These are phyloP conservation scores for Gremmenia infestans DNA, from an alignment of 2,329 filamentous ascomycete species.

Conservation along the genomic window DNA sequence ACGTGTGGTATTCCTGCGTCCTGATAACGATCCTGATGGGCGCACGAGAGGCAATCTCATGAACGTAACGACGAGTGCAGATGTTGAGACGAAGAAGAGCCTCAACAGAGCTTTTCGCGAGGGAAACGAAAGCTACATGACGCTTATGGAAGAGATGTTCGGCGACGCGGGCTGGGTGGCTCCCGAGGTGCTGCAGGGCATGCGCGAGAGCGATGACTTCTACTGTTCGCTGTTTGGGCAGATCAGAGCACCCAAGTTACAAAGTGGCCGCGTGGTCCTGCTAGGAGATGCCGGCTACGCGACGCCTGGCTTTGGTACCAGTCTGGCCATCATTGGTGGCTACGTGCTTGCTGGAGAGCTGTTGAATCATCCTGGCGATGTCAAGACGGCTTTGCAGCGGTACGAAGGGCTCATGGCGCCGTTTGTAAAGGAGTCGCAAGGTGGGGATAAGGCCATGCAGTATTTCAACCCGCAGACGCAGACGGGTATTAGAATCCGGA, in stretches of 20 bases:
- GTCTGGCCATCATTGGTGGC: slow-evolving; percentile 36
- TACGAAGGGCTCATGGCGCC: slow-evolving; percentile 40
- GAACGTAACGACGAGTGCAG: slow-evolving; percentile 6
- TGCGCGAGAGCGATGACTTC: slow-evolving; percentile 13
- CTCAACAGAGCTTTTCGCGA: slow-evolving; percentile 4
- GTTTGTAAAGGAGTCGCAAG: slow-evolving; percentile 4
- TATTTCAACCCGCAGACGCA: slow-evolving; percentile 6
- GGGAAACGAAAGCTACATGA: slow-evolving; percentile 7
- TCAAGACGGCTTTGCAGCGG: slow-evolving; percentile 30
- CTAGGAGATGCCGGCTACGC: slow-evolving; percentile 35
- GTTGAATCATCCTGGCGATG: slow-evolving; percentile 25
- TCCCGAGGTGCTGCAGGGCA: slow-evolving; percentile 5
- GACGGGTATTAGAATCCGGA: slow-evolving; percentile 8
- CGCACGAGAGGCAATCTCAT: slow-evolving; percentile 8
- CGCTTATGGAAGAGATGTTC: slow-evolving; percentile 8
- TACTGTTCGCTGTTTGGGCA: slow-evolving; percentile 12
- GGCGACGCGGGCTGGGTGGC: slow-evolving; percentile 11
- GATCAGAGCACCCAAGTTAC: slow-evolving; percentile 7
- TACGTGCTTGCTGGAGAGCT: slow-evolving; percentile 45
- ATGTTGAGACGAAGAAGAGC: slow-evolving; percentile 7
- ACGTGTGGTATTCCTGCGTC: slow-evolving; percentile 6
- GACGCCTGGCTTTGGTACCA: slow-evolving; percentile 39
- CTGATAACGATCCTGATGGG: slow-evolving; percentile 7
- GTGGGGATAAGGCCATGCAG: slow-evolving; percentile 6
- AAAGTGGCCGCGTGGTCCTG: slow-evolving; percentile 9